Evolutionary conservation across 2,329 filamentous ascomycete genomes (phyloP).

Genomic region (Bipolaris sorokiniana): DNA sequence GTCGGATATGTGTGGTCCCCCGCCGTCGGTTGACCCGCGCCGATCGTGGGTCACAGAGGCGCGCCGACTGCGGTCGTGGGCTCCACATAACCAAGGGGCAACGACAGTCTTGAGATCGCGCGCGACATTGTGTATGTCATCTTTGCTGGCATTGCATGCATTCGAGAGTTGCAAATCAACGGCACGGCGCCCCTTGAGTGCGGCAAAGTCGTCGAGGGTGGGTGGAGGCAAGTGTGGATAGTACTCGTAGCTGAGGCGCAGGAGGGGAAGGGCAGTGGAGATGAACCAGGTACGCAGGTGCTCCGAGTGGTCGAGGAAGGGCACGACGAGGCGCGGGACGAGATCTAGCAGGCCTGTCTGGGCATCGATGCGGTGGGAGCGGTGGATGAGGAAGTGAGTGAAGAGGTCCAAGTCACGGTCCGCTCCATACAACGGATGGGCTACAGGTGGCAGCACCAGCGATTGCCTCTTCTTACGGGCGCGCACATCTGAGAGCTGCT

Average conservation of each 20-base stretch:
- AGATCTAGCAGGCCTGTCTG: constrained; percentile 75
- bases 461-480: constrained; percentile 69
- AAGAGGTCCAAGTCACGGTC: constrained; percentile 62
- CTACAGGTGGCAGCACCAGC: constrained; percentile 67
- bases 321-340: constrained; percentile 69
- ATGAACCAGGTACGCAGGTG: constrained; percentile 72
- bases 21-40: constrained; percentile 47
- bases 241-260: constrained; percentile 73
- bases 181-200: constrained; percentile 64
- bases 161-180: constrained; percentile 64
- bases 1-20: constrained; percentile 32
- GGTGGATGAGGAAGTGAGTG: constrained; percentile 69
- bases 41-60: constrained; percentile 49
- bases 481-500: constrained; percentile 65
- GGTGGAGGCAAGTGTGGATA: constrained; percentile 62
- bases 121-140: constrained; percentile 53
- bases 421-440: constrained; percentile 55
- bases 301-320: constrained; percentile 68
- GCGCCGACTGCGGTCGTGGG: constrained; percentile 62
- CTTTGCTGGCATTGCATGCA: constrained; percentile 19
- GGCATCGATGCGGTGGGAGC: constrained; percentile 71
- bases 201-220: constrained; percentile 68
- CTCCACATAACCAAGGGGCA: constrained; percentile 75
- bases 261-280: constrained; percentile 70
- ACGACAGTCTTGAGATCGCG: constrained; percentile 72